Conservation (phyloP, 495 filamentous ascomycete species). For the Chlorociboria aeruginascens region DNA sequence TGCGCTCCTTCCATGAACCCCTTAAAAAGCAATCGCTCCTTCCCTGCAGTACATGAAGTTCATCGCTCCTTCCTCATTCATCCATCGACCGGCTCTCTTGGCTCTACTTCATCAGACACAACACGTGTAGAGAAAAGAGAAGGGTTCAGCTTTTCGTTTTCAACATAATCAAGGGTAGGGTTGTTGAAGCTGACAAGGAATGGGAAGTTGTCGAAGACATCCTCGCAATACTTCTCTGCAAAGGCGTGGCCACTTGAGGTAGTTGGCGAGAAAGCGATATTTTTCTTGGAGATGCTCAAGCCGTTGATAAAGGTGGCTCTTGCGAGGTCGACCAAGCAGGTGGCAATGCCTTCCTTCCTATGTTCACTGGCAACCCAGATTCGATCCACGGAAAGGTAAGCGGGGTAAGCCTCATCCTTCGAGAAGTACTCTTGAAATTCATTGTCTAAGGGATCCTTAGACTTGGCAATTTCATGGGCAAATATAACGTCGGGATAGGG, state of each 20-base stretch:
- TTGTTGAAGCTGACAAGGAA: background rate
- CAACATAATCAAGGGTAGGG: background rate
- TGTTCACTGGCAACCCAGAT: slow-evolving; percentile 6
- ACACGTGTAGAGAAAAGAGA: background rate
- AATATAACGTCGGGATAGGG: background rate
- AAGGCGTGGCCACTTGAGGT: slow-evolving; percentile 6
- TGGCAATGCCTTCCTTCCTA: slow-evolving; percentile 5
- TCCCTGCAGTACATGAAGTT: too few species aligned
- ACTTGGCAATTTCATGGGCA: background rate
- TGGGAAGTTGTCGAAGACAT: background rate
- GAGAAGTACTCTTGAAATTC: background rate
- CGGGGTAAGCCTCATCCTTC: background rate
- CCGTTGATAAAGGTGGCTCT: slow-evolving; percentile 8
- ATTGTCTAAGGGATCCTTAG: background rate
- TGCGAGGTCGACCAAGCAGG: slow-evolving; percentile 5
- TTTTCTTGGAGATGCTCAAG: background rate
- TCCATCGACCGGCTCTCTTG: background rate
- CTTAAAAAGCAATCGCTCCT: too few species aligned
- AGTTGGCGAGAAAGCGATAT: slow-evolving; percentile 7
- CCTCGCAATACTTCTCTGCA: slow-evolving; percentile 1
- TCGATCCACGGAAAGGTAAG: slow-evolving; percentile 9
- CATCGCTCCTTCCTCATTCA: background rate
- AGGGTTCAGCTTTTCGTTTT: too few species aligned
- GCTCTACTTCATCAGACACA: background rate
- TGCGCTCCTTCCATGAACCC: too few species aligned